Percentiles rank a stretch among this genome's conserved stretches.
These are phyloP conservation scores for Chamaecrista fasciculata DNA, from an alignment of 306 rosid species.

Conservation along the genomic window DNA sequence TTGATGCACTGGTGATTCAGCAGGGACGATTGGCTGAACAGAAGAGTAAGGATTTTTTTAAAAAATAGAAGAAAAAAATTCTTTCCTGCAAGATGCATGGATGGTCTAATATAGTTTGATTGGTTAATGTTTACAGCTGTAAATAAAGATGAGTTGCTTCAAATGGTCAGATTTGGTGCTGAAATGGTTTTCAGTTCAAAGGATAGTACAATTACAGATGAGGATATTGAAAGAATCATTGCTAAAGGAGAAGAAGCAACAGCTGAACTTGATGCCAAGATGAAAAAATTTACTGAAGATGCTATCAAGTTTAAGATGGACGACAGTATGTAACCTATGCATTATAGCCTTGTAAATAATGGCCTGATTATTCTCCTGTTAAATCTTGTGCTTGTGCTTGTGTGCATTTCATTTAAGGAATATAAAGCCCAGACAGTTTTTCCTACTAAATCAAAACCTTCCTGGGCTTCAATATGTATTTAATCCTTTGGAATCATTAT, in stretches of 20 bases:
- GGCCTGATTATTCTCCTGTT: not conserved
- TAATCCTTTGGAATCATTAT: not conserved
- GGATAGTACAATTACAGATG: conserved; percentile 94
- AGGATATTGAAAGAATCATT: conserved; percentile 94
- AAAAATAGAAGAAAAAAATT: too few relatives aligned
- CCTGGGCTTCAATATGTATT: not conserved
- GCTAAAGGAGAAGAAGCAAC: conserved; percentile 98
- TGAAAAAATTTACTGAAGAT: conserved; percentile 99
- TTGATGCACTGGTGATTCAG: conserved; percentile 98
- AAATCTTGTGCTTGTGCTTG: not conserved
- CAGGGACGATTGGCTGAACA: conserved; percentile 99
- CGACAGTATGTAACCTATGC: conserved; percentile 59
- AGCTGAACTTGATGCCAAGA: conserved; percentile 97
- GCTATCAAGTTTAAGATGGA: conserved; percentile 99
- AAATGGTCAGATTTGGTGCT: conserved; percentile 98
- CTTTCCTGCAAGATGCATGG: not conserved
- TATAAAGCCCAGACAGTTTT: not conserved
- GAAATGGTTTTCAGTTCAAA: conserved; percentile 99
- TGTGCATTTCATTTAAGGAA: not conserved
- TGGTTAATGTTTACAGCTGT: conserved; percentile 64
- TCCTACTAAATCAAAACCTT: conserved; percentile 12
- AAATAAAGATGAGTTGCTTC: conserved; percentile 93
- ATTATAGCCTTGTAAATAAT: not conserved
- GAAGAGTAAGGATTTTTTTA: conserved; percentile 52
- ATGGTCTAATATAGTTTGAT: conserved; percentile 8